A percentile compares a stretch with the other conserved stretches of the same genome.
phyloP scores from a whole-genome alignment of 768 basidiomycete genomes.

The Dacryopinax spathularia region DNA sequence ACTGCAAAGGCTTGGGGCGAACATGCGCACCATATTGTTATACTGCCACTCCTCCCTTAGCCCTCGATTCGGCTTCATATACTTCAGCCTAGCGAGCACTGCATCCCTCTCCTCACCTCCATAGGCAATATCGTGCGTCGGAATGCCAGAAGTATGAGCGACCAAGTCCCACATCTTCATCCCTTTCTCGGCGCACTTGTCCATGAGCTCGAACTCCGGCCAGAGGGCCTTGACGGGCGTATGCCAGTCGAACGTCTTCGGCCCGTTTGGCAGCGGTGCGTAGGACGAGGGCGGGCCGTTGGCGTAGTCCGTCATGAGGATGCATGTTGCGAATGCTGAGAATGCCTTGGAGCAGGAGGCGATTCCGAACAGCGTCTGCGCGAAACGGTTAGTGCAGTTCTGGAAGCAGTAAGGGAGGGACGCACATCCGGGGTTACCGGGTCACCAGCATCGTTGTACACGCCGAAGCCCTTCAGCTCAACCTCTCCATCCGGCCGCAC shows the following conservation, averaged over 20 bases:
- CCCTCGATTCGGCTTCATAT: conserved; percentile 24
- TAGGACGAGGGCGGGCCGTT: conserved; percentile 22
- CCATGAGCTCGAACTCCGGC: conserved; percentile 31
- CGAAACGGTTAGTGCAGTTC: not conserved
- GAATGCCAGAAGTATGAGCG: conserved; percentile 28
- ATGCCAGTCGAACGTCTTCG: conserved; percentile 26
- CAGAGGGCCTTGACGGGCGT: conserved; percentile 27
- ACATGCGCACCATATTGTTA: conserved; percentile 27
- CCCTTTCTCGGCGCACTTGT: conserved; percentile 28
- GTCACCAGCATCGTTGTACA: conserved; percentile 25
- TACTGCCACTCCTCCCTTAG: conserved; percentile 28
- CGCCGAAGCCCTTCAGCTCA: conserved; percentile 26
- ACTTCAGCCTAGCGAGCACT: conserved; percentile 18
- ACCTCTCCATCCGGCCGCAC: conserved; percentile 17
- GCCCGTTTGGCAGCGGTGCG: conserved; percentile 20
- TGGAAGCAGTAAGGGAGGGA: not conserved
- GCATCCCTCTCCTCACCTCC: conserved; percentile 18
- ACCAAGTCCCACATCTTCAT: conserved; percentile 29
- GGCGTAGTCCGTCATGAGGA: conserved; percentile 31
- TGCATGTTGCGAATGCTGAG: conserved; percentile 26
- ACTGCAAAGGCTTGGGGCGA: no score
- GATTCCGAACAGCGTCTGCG: conserved; percentile 28
- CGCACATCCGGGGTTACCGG: conserved; percentile 24
- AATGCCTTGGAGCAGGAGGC: conserved; percentile 31
- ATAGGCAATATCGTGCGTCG: conserved; percentile 27